Evolutionary conservation across 768 basidiomycete species (phyloP), one percentile per base, ranked within the genome.

Genomic region (Thelephora ganbajun): DNA sequence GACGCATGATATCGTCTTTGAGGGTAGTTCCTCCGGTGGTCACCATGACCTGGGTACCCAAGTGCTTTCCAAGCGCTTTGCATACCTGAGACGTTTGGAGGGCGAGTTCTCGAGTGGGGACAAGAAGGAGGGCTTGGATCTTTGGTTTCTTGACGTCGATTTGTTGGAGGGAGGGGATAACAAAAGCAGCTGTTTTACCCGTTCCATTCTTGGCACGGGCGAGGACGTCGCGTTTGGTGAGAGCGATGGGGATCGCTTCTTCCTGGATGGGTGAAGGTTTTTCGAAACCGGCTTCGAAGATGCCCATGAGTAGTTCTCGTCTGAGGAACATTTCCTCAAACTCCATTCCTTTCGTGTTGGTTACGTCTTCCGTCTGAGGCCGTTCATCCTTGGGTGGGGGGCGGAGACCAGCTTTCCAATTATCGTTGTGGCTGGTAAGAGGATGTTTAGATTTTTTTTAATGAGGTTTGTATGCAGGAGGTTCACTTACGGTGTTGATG

Each of bases 31-130:
- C 94, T 48, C 94, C 94, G 0, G 96, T 99, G 47, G 96, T 96
- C 46, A 98, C 96, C 94, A 99, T 99, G 64, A 99, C 90, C 66
- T 98, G 88, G 30, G 90, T 61, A 46, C 79, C 82, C 78, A 97
- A 84, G 59, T 99, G 94, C 62, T 97, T 96, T 46, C 92, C 92
- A 50, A 98, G 80, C 23, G 74, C 89, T 69, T 98, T 98, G 71
- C 90, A 93, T 44, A 99, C 96, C 71, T 98, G 96, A n/a, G 88
- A 80, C 11, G 96, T 99, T 68, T 98, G 94, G 43, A 99, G 75
- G 6, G 94, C 96, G 34, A 99, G 79, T 69, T 99, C 94, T 55
- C 94, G 87, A n/a, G 94, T 99, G 35, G 94, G 94, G 42, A 98
- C 94, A 53, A 99, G 86, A 51, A 99, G 76, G 50, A 97, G 76